Base-by-base conservation (phyloP, 2,329 filamentous ascomycete species). In the Pseudogymnoascus sp. region DNA sequence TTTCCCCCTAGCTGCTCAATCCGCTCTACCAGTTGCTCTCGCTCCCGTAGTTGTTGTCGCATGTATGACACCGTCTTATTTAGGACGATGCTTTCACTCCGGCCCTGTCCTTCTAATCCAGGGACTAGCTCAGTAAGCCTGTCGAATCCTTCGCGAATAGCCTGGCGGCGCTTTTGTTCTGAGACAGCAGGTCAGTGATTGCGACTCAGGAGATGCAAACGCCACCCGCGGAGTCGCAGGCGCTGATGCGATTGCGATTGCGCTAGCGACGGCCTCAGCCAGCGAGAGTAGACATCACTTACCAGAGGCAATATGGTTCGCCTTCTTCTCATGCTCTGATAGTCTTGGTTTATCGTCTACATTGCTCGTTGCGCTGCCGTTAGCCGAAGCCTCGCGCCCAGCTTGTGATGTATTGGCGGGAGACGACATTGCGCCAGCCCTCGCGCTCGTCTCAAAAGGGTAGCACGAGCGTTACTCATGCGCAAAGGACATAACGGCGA, bases 261-360 rank as follows among this genome's bases (percentile, higher is more conserved):
- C 37, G 57, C 14, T n/a, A 3, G 57, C 32, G 28, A 58, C 28
- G 57, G 37, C 57, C 4, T n/a, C 57, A 35, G 57, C 7, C n/a
- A 30, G 43, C 43, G 30, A 30, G 43, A 50, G 16, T 30, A 28
- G 22, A 30, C 28, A 58, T 16, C 14, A 58, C 60, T 38, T 30
- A 72, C 71, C 71, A 4, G 85, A 88, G 22, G 83, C 82, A 67
- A 89, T 89, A 74, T 89, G 87, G 70, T 90, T 89, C 68, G 82
- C 82, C 71, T 88, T 88, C 78, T 89, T 89, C 70, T 89, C 84
- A 64, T 83, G 78, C 66, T 88, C 85, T 54, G 84, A 85, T 63
- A 90, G 76, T 64, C 86, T 81, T 37, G 86, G 82, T 66, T 86
- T 85, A 64, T 85, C 82, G 12, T 73, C 70, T 58, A 32, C 39